Percentiles rank a stretch among this genome's conserved stretches.
Evolutionary conservation across 768 basidiomycete genomes (phyloP).

Genomic region (Termitomyces sp.): DNA sequence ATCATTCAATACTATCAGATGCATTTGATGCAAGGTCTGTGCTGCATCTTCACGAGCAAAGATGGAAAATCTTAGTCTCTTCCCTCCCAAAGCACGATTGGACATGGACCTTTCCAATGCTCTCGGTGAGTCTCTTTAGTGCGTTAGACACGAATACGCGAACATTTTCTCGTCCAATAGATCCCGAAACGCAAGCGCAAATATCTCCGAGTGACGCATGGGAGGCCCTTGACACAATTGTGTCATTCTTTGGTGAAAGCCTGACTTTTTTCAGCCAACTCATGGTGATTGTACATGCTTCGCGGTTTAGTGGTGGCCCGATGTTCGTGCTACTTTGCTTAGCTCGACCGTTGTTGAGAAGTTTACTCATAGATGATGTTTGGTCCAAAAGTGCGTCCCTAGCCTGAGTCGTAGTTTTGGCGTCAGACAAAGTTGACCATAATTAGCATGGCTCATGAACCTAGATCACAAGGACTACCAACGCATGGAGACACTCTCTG

Average conservation of each 20-base stretch:
- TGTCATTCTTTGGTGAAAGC: conserved; percentile 17
- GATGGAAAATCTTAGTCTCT: background rate
- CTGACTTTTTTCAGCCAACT: conserved; percentile 25
- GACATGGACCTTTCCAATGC: conserved; percentile 21
- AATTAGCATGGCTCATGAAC: conserved; percentile 24
- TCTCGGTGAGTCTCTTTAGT: conserved; percentile 9
- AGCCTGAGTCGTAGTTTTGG: background rate
- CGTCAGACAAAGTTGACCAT: background rate
- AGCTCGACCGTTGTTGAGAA: conserved; percentile 24
- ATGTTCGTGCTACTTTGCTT: conserved; percentile 33
- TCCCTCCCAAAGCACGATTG: conserved; percentile 12
- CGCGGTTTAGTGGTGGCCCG: conserved; percentile 28
- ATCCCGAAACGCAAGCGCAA: conserved; percentile 17
- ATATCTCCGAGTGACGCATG: conserved; percentile 20
- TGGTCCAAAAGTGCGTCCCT: conserved; percentile 29
- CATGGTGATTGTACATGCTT: conserved; percentile 25
- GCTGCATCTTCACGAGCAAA: background rate
- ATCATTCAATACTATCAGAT: conserved; percentile 24
- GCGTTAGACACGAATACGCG: no score
- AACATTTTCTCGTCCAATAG: conserved; percentile 6
- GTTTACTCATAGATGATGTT: conserved; percentile 15
- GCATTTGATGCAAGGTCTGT: conserved; percentile 23
- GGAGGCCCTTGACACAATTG: conserved; percentile 21
- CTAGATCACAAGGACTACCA: conserved; percentile 25
- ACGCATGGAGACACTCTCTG: conserved; percentile 28